These are phyloP conservation scores for Toxoplasma gondii DNA, from an alignment of 169 alveolate species.

Conservation along the genomic window DNA sequence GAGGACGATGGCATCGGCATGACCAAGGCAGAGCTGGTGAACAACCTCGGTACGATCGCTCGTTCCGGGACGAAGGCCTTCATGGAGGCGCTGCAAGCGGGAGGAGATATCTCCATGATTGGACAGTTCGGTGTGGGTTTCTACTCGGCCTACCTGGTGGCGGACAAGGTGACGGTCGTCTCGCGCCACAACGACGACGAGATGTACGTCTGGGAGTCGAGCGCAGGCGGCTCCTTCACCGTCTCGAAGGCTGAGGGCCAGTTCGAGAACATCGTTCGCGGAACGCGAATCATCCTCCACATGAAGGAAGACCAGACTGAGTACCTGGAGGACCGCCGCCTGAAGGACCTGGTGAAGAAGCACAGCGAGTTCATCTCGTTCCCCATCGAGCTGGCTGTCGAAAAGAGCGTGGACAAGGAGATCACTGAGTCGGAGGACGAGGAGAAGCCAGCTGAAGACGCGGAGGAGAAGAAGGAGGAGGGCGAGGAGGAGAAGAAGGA, in stretches of 20 bases:
- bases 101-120: conserved; percentile 98
- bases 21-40: conserved; percentile 97
- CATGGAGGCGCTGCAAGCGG: conserved; percentile 98
- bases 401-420: conserved; percentile 98
- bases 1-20: conserved; percentile 99
- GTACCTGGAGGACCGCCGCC: conserved; percentile 97
- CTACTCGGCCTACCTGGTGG: conserved; percentile 99
- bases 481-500: conserved; percentile 82
- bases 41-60: conserved; percentile 99
- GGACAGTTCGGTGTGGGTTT: conserved; percentile 99
- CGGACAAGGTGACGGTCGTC: conserved; percentile 97
- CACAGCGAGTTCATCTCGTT: conserved; percentile 99
- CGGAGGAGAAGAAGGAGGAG: conserved; percentile 76
- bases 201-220: conserved; percentile 98
- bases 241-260: conserved; percentile 93
- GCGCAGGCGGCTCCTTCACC: conserved; percentile 99
- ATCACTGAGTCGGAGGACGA: conserved; percentile 98
- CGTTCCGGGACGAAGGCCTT: conserved; percentile 99
- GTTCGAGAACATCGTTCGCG: conserved; percentile 88
- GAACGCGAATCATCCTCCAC: conserved; percentile 95
- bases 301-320: conserved; percentile 96
- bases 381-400: conserved; percentile 98
- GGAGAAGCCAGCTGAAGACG: conserved; percentile 84
- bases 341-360: conserved; percentile 98
- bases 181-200: conserved; percentile 96